Evolutionary conservation across 176 grass and related monocot genomes (phyloP).

Genomic region (Aegilops speltoides): DNA sequence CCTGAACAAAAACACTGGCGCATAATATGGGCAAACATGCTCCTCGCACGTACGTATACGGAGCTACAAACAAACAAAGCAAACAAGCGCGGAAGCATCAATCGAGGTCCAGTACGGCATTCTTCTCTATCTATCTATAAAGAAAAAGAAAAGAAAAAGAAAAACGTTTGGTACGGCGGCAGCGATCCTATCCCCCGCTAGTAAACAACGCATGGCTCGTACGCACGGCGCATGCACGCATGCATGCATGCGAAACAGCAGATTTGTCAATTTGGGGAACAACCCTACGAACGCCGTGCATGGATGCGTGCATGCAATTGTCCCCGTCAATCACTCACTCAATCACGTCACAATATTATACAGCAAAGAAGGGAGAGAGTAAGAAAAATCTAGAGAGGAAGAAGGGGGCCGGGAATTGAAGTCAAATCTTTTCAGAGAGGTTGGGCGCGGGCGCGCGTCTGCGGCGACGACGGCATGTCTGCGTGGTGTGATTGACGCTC

Average conservation of each 20-base stretch:
- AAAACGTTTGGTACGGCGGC: not conserved
- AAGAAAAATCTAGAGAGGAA: not conserved
- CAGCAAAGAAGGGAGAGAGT: not conserved
- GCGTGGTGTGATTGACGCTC: slow-evolving; percentile 29
- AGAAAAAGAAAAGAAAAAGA: not conserved
- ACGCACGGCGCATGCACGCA: not conserved
- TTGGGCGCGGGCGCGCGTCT: not conserved
- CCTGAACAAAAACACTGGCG: too few species aligned
- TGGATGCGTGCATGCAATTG: slow-evolving; percentile 45
- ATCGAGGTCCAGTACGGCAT: not conserved
- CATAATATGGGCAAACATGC: too few species aligned
- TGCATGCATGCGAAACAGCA: not conserved
- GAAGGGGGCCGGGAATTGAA: slow-evolving; percentile 26
- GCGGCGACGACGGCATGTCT: not conserved
- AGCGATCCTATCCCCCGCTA: not conserved
- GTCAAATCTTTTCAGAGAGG: slow-evolving; percentile 44
- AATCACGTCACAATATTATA: not conserved
- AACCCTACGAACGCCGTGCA: slow-evolving; percentile 19
- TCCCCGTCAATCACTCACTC: slow-evolving; percentile 43
- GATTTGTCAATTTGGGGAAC: slow-evolving; percentile 30
- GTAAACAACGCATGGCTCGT: not conserved
- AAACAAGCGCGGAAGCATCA: not conserved
- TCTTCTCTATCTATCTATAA: not conserved
- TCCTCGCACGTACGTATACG: not conserved
- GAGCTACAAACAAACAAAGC: not conserved